Evolutionary conservation across 805 yeast species (phyloP).

Genomic region (Cyberlindnera petersonii): DNA sequence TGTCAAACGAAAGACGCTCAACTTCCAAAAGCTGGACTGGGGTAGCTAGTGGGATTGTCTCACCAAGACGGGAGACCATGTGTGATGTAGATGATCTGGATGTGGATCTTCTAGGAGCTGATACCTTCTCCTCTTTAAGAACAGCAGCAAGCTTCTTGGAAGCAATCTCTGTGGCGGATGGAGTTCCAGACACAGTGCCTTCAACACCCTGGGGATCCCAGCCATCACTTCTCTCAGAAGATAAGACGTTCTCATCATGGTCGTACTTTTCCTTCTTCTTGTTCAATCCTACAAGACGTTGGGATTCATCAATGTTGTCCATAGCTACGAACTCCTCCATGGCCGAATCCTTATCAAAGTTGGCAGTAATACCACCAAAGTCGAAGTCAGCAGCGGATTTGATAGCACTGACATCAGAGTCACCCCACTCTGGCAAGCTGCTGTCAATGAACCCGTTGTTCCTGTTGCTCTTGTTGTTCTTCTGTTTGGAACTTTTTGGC

Average conservation of each 20-base stretch:
- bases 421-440: constrained; percentile 41
- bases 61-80: constrained; percentile 14
- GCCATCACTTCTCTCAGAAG: constrained; percentile 13
- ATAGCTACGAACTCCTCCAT: constrained; percentile 68
- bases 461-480: constrained; percentile 2
- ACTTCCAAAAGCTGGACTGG: constrained; percentile 78
- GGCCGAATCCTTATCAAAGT: constrained; percentile 77
- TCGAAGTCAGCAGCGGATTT: constrained; percentile 67
- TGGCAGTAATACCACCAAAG: constrained; percentile 73
- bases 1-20: constrained; percentile 55
- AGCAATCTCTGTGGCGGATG: constrained; percentile 11
- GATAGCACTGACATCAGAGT: constrained; percentile 42
- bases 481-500: constrained; percentile 14
- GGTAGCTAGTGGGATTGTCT: constrained; percentile 56
- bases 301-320: constrained; percentile 57
- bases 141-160: constrained; percentile 10
- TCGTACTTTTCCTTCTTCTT: constrained; percentile 52
- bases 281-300: constrained; percentile 74
- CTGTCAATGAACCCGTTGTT: constrained; percentile 1
- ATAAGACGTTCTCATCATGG: constrained; percentile 66
- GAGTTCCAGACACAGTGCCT: constrained; percentile 10
- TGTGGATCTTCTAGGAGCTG: constrained; percentile 12
- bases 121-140: constrained; percentile 1
- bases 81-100: constrained; percentile 11
- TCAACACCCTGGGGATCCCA: constrained; percentile 14